phyloP scores from a whole-genome alignment of 2,329 filamentous ascomycete species.

The Cordyceps pruinosa region DNA sequence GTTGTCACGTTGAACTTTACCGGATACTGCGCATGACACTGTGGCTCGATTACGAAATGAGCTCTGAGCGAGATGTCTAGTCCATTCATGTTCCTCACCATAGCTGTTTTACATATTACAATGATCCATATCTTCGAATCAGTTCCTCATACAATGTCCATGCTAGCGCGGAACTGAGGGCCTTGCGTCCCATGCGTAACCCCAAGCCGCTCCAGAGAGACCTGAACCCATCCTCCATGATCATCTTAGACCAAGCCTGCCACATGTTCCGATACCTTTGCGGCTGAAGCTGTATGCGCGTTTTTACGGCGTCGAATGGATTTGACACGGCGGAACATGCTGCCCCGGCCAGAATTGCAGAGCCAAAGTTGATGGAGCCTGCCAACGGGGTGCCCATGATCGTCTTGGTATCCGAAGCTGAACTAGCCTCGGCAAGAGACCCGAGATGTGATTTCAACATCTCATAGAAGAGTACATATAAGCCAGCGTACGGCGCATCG shows the following conservation, averaged over 20 bases:
- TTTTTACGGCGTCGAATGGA: conserved; percentile 95
- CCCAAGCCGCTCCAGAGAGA: conserved; percentile 81
- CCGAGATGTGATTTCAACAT: conserved; percentile 61
- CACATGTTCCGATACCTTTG: conserved; percentile 74
- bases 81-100: conserved; percentile 6
- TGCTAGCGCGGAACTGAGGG: conserved; percentile 85
- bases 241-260: conserved; percentile 68
- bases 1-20: neutral
- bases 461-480: conserved; percentile 94
- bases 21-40: neutral
- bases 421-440: conserved; percentile 12
- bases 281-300: conserved; percentile 85
- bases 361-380: conserved; percentile 76
- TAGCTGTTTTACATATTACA: conserved; percentile 8
- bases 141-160: conserved; percentile 98
- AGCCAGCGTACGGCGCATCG: conserved; percentile 92
- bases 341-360: conserved; percentile 72
- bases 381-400: conserved; percentile 27
- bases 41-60: conserved; percentile 6
- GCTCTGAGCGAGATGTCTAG: neutral
- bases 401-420: conserved; percentile 10
- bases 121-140: conserved; percentile 50
- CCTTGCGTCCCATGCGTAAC: conserved; percentile 84
- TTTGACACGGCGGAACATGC: conserved; percentile 86
- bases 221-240: conserved; percentile 70